phyloP scores from a whole-genome alignment of 1,284 basidiomycete species.

The Moesziomyces globuligerus region DNA sequence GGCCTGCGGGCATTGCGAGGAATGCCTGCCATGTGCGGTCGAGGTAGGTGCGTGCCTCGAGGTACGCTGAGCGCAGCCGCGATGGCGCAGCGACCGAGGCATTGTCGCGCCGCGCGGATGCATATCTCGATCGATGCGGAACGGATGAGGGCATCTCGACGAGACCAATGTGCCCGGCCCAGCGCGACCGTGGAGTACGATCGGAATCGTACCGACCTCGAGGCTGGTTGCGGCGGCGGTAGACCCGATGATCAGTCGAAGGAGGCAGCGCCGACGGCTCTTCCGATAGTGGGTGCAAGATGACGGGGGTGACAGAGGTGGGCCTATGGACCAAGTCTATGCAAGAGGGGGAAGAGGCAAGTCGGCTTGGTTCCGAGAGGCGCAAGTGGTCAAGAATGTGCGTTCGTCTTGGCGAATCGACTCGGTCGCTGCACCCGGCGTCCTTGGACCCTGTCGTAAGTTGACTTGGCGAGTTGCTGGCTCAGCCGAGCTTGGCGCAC shows the following conservation, averaged over 20 bases:
- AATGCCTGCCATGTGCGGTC: constrained; percentile 16
- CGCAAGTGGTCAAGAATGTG: neutral
- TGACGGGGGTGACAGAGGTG: neutral
- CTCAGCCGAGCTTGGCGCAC: no score
- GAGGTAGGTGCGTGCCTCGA: constrained; percentile 13
- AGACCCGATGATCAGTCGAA: neutral
- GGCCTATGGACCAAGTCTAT: neutral
- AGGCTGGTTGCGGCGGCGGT: no score
- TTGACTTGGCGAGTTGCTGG: no score
- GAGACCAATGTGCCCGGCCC: neutral
- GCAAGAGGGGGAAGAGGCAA: neutral
- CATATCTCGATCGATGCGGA: constrained; percentile 20
- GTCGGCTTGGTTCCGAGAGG: constrained; percentile 12
- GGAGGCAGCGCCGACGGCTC: no score
- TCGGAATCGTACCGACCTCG: no score
- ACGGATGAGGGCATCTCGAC: neutral
- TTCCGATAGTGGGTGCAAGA: neutral
- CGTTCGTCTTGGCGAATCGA: neutral
- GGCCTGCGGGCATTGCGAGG: constrained; percentile 22
- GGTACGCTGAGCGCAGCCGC: constrained; percentile 10
- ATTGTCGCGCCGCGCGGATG: constrained; percentile 16
- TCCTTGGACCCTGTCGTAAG: constrained; percentile 24
- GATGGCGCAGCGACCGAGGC: neutral
- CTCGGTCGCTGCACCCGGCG: neutral
- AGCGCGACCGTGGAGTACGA: no score